These are phyloP conservation scores for Neonectria ditissima DNA, from an alignment of 2,329 filamentous ascomycete genomes.

Conservation along the genomic window DNA sequence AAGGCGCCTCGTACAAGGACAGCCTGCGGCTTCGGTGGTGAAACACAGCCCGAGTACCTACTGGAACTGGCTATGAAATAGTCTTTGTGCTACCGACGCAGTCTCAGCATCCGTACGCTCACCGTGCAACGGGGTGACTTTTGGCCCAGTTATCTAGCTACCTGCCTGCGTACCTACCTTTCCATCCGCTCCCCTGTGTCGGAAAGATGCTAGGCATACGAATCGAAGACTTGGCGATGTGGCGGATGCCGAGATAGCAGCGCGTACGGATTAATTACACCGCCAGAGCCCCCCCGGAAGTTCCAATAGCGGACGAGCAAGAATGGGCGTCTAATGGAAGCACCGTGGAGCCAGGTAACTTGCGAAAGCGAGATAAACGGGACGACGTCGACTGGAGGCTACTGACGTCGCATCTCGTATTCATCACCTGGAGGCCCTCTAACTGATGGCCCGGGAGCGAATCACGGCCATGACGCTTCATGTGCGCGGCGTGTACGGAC, in stretches of 20 bases:
- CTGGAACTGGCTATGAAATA: slow-evolving; percentile 10
- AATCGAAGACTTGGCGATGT: slow-evolving; percentile 22
- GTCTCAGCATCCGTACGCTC: background rate
- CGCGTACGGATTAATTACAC: background rate
- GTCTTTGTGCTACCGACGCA: slow-evolving; percentile 12
- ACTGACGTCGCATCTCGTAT: slow-evolving; percentile 24
- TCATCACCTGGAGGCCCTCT: slow-evolving; percentile 6
- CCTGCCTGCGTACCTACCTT: background rate
- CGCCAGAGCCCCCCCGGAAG: slow-evolving; percentile 15
- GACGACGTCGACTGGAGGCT: background rate
- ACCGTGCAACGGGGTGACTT: background rate
- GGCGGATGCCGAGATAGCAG: slow-evolving; percentile 9
- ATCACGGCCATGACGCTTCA: slow-evolving; percentile 7
- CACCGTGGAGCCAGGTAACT: background rate
- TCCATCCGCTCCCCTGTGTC: background rate
- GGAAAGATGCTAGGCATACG: slow-evolving; percentile 6
- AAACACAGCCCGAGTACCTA: slow-evolving; percentile 20
- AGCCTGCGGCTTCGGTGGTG: slow-evolving; percentile 23
- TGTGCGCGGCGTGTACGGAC: background rate
- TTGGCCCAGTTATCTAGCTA: slow-evolving; percentile 7
- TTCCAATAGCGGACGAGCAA: slow-evolving; percentile 13
- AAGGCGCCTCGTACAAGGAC: slow-evolving; percentile 2
- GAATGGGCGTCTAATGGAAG: slow-evolving; percentile 10
- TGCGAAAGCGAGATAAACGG: no score
- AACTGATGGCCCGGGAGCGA: background rate